Conservation (phyloP, 73 alveolate genomes). For the Durusdinium trenchii region DNA sequence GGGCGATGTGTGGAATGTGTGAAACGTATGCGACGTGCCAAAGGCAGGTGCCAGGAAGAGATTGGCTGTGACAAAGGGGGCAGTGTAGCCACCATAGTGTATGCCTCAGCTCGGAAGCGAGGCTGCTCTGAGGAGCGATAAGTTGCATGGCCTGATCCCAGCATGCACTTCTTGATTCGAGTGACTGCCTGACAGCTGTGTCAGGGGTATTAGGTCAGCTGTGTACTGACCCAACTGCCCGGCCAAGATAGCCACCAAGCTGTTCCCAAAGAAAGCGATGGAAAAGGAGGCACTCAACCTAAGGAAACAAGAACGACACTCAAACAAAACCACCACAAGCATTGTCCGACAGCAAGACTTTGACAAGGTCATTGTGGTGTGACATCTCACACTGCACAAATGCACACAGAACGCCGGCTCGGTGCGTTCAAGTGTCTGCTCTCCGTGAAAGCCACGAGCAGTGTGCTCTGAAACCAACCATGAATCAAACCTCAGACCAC, state of each 20-base stretch:
- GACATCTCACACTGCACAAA: too few relatives aligned
- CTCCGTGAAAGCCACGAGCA: constrained; percentile 67
- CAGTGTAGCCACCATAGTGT: constrained; percentile 87
- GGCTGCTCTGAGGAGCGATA: too few relatives aligned
- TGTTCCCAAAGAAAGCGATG: constrained; percentile 86
- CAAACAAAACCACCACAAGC: too few relatives aligned
- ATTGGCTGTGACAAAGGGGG: constrained; percentile 67
- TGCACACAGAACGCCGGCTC: too few relatives aligned
- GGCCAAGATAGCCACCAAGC: constrained; percentile 85
- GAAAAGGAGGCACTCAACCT: constrained; percentile 91
- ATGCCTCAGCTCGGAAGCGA: not conserved
- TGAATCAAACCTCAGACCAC: constrained; percentile 64
- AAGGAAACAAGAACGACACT: too few relatives aligned
- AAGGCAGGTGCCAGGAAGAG: constrained; percentile 23
- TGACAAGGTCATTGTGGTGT: too few relatives aligned
- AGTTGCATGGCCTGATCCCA: too few relatives aligned
- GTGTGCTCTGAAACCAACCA: constrained; percentile 93
- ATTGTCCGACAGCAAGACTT: too few relatives aligned
- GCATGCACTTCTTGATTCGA: not conserved
- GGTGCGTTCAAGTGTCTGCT: constrained; percentile 64
- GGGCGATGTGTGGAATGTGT: not conserved
- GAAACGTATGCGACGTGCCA: not conserved
- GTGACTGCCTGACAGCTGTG: constrained; percentile 59
- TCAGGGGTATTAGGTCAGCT: constrained; percentile 55
- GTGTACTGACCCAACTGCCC: constrained; percentile 92